Base-by-base conservation (phyloP, 2,329 filamentous ascomycete species). In the Curvularia hawaiiensis region DNA sequence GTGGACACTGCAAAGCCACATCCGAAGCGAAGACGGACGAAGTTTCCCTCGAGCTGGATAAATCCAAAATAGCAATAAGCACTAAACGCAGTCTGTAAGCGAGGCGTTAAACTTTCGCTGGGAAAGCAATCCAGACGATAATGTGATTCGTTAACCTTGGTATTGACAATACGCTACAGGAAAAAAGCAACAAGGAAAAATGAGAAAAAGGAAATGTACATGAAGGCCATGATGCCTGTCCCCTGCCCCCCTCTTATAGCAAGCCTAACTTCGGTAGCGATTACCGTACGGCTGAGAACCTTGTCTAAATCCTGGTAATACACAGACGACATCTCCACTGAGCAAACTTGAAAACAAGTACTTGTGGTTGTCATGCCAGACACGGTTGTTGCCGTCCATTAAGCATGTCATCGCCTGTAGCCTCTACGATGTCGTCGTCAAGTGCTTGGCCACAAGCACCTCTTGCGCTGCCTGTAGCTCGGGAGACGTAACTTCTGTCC, bases 381-480 rank as follows among this genome's bases (percentile, higher is more conserved):
- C 35, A 18, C 35, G 35, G 35, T 1, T 38, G 14, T 18, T 9
- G 35, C 35, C 35, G 16, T 24, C 22, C 22, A 24, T 24, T 4
- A 4, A 24, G 22, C 14, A 38, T 38, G 16, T 22, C 26, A 3
- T 24, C 22, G 22, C 22, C 8, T 10, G 18, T 30, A n/a, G 24
- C 18, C 12, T 8, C 38, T 53, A 58, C 38, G 48, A 58, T 22
- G 51, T 31, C 35, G 52, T 55, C 35, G 50, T 55, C 14, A 58
- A 41, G 3, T 55, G 28, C 47, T 55, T 58, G 10, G 52, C 47
- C 7, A 22, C 38, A 16, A 58, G 56, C 20, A 58, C 56, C 24
- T 58, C 56, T 31, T 58, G 55, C 10, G 56, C 56, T 51, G 56
- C 56, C 18, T 52, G 47, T 52, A 58, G 50, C 35, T 58, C 56